Conservation (phyloP, 371 early-diverging fungal genomes). For the Mucor irregularis region DNA sequence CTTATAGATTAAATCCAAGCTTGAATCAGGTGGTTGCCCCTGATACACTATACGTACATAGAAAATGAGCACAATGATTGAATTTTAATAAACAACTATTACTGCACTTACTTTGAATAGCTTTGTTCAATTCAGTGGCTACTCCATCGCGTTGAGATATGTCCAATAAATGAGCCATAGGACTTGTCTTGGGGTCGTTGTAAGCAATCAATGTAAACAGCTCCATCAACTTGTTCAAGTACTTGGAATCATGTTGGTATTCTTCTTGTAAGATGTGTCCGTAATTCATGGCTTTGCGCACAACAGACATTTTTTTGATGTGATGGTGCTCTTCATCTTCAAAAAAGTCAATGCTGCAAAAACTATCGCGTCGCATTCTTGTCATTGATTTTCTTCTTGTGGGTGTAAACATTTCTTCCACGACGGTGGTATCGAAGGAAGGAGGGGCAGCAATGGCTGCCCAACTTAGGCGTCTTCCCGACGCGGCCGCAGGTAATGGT, state of each 20-base stretch:
- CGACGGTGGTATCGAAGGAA: neutral
- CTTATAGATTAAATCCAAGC: conserved; percentile 39
- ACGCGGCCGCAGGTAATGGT: conserved; percentile 26
- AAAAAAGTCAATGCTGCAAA: neutral
- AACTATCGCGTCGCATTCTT: conserved; percentile 2
- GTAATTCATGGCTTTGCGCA: conserved; percentile 57
- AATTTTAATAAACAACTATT: too few relatives aligned
- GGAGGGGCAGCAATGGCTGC: conserved; percentile 34
- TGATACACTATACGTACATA: conserved; percentile 22
- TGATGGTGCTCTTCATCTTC: conserved; percentile 23
- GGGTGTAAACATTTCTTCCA: neutral
- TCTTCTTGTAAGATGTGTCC: conserved; percentile 70
- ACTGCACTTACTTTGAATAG: conserved; percentile 61
- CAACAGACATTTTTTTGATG: conserved; percentile 23
- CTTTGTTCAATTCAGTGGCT: conserved; percentile 68
- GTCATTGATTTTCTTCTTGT: neutral
- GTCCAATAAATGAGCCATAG: conserved; percentile 54
- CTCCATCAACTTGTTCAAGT: conserved; percentile 16
- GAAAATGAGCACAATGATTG: too few relatives aligned
- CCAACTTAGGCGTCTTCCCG: conserved; percentile 40
- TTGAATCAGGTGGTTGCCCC: conserved; percentile 26
- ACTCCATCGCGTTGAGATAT: conserved; percentile 56
- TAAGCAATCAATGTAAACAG: conserved; percentile 78
- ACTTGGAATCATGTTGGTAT: conserved; percentile 55
- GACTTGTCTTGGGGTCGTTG: conserved; percentile 51